phyloP scores from a whole-genome alignment of 2,329 filamentous ascomycete genomes.

The Westerdykella sp. region DNA sequence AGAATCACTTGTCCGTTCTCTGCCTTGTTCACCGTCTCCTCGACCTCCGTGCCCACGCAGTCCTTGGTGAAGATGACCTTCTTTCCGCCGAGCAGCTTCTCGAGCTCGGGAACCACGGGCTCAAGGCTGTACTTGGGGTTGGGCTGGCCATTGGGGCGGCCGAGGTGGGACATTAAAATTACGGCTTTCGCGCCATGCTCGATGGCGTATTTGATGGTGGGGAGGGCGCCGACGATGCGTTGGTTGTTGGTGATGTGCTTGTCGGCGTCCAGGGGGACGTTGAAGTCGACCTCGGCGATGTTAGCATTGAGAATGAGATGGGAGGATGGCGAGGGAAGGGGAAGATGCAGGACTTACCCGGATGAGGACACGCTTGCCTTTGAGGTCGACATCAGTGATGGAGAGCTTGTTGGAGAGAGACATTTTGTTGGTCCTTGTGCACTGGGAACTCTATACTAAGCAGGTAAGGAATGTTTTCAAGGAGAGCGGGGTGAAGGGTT shows the following conservation, averaged over 20 bases:
- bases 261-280: slow-evolving; percentile 88
- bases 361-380: slow-evolving; percentile 97
- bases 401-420: slow-evolving; percentile 98
- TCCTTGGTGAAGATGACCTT: slow-evolving; percentile 83
- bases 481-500: too few relatives aligned
- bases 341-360: slow-evolving; percentile 57
- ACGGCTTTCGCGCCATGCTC: slow-evolving; percentile 88
- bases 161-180: slow-evolving; percentile 96
- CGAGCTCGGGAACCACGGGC: slow-evolving; percentile 83
- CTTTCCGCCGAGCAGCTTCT: slow-evolving; percentile 79
- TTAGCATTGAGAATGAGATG: slow-evolving; percentile 5
- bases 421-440: slow-evolving; percentile 50
- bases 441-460: slow-evolving; percentile 11
- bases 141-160: slow-evolving; percentile 82
- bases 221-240: slow-evolving; percentile 91
- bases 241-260: slow-evolving; percentile 98
- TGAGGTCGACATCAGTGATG: slow-evolving; percentile 92
- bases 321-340: neutral
- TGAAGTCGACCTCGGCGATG: slow-evolving; percentile 83
- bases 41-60: slow-evolving; percentile 82
- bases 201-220: slow-evolving; percentile 90
- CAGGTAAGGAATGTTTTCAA: slow-evolving; percentile 1
- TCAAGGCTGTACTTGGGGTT: slow-evolving; percentile 93
- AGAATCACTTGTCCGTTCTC: slow-evolving; percentile 77
- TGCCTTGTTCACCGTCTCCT: slow-evolving; percentile 81